Base-by-base conservation (phyloP, 2,329 filamentous ascomycete species). In the Boeremia lycopersici region DNA sequence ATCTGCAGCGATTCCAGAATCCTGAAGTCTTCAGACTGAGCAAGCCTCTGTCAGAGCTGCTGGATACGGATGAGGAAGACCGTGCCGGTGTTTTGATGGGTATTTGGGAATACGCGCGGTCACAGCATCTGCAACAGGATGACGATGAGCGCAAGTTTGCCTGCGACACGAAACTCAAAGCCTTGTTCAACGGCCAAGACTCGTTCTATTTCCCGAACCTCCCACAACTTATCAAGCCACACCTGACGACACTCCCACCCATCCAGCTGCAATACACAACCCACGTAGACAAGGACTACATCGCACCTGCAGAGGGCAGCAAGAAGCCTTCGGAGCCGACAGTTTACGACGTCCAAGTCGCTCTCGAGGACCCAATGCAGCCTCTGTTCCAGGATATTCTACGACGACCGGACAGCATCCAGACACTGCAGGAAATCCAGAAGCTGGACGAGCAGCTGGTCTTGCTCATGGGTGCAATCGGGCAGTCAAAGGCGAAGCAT, bases 101-200 rank as follows among this genome's bases (percentile, higher is more conserved):
- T 12, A 84, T 99, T 29, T 99, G 93, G 91, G 93, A 97, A 72
- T 99, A 99, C 69, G 90, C 96, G 62, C 88, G 91, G 64, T 82
- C 90, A 17, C 89, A 90, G 81, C 87, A 88, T 15, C 80, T 99
- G 41, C 91, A 96, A 73, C 93, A 97, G 72, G 93, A 96, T 61
- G 93, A 98, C 56, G 95, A 99, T 73, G 95, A 95, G 79, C 86
- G 95, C 58, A 89, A 90, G 57, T 93, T 99, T 65, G 88, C 90
- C 34, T 98, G 95, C 70, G 93, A 99, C 70, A 89, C 93, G 38
- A 82, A 88, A 41, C 75, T 99, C 47, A 89, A 85, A 77, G 86
- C 85, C 75, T 91, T 96, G 78, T 86, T 96, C 73, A 81, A 83
- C 67, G 68, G 68, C 52, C 81, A 86, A 70, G 89, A 96, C 46